A percentile compares a stretch with the other conserved stretches of the same genome.
Conservation (phyloP, 768 basidiomycete genomes). For the Kwoniella sp. region DNA sequence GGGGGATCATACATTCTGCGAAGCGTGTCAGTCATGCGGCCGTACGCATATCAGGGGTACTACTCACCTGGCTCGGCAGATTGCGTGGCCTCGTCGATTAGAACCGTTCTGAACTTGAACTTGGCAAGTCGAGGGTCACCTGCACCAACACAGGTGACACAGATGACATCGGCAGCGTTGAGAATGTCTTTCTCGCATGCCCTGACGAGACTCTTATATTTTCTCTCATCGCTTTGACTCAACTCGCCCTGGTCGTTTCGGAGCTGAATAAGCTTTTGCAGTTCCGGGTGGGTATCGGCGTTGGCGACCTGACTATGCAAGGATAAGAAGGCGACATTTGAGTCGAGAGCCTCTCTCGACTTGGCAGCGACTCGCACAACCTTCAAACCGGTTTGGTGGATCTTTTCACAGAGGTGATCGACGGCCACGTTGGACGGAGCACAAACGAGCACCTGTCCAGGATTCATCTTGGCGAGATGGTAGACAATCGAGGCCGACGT, state of each 20-base stretch:
- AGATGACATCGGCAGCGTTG: conserved; percentile 91
- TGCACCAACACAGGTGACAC: conserved; percentile 95
- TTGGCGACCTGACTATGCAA: conserved; percentile 97
- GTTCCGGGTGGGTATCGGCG: conserved; percentile 88
- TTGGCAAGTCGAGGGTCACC: conserved; percentile 95
- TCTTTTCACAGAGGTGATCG: conserved; percentile 98
- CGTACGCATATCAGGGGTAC: neutral
- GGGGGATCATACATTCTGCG: conserved; percentile 99
- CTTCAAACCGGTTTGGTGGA: conserved; percentile 96
- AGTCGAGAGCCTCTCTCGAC: conserved; percentile 94
- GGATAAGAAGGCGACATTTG: conserved; percentile 88
- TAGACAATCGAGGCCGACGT: conserved; percentile 98
- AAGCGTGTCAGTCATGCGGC: conserved; percentile 25
- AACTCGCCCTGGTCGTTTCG: conserved; percentile 97
- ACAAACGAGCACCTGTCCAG: conserved; percentile 96
- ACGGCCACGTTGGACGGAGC: conserved; percentile 99
- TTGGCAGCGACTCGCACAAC: conserved; percentile 97
- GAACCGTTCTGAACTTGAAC: conserved; percentile 94
- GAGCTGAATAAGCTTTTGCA: conserved; percentile 95
- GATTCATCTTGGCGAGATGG: conserved; percentile 99
- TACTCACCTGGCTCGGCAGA: conserved; percentile 85
- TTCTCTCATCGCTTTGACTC: conserved; percentile 92
- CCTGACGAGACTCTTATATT: conserved; percentile 91
- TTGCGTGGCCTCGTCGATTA: conserved; percentile 98
- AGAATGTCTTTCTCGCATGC: conserved; percentile 98